These are phyloP conservation scores for Pterocarpus santalinus DNA, from an alignment of 306 rosid genomes.

Conservation along the genomic window DNA sequence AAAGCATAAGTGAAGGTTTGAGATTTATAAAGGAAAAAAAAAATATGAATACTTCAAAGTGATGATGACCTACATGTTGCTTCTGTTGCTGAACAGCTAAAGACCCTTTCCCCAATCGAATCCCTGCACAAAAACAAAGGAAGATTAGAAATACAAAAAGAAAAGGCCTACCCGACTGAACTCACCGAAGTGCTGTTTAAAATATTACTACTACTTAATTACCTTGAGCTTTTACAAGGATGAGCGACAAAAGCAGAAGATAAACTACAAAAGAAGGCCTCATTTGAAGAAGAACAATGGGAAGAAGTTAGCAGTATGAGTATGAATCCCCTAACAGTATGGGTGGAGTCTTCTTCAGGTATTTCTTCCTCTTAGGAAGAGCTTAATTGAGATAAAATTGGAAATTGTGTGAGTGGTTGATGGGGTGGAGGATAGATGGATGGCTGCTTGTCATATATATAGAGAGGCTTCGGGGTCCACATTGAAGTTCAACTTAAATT, in stretches of 20 bases:
- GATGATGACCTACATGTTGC: conserved; percentile 54
- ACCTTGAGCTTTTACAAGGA: conserved; percentile 74
- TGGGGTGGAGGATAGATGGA: conserved; percentile 45
- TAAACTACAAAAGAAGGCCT: conserved; percentile 54
- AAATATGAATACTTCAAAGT: conserved; percentile 13
- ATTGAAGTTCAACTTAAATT: conserved; percentile 47
- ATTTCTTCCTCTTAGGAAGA: conserved; percentile 37
- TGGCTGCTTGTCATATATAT: conserved; percentile 46
- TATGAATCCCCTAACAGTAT: conserved; percentile 22
- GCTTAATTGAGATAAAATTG: conserved; percentile 37
- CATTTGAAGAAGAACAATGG: conserved; percentile 56
- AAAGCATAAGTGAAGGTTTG: conserved; percentile 1
- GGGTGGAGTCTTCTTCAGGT: conserved; percentile 36
- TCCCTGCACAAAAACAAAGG: conserved; percentile 58
- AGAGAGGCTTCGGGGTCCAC: conserved; percentile 59
- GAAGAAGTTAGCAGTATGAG: conserved; percentile 25
- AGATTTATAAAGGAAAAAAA: conserved; percentile 5
- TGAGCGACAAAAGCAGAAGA: conserved; percentile 67
- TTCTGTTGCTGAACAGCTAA: conserved; percentile 48
- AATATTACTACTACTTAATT: conserved; percentile 2
- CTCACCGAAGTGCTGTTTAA: background rate
- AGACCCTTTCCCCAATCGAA: conserved; percentile 67
- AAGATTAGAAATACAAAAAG: conserved; percentile 31
- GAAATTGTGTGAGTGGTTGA: conserved; percentile 47
- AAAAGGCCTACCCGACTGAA: background rate